A percentile compares a stretch with the other conserved stretches of the same genome.
phyloP scores from a whole-genome alignment of 192 early-diverging fungal genomes.

The Coemansia sp. region DNA sequence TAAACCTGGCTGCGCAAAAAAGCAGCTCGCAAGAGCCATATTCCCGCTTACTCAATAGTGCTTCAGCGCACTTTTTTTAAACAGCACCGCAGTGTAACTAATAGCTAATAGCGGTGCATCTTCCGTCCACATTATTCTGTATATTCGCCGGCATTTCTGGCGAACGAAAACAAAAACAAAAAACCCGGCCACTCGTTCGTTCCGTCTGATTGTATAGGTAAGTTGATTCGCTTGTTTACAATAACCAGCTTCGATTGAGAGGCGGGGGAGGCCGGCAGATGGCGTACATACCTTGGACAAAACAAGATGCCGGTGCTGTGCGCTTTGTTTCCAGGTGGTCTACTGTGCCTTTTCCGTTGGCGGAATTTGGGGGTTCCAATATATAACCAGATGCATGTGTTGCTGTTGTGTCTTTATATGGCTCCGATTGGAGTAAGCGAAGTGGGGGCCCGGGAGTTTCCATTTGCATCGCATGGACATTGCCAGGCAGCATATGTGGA shows the following conservation, averaged over 20 bases:
- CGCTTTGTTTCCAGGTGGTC: neutral
- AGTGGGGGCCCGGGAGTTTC: neutral
- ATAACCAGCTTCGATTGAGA: neutral
- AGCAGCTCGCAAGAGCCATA: neutral
- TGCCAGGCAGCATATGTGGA: neutral
- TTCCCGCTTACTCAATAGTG: neutral
- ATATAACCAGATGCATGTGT: neutral
- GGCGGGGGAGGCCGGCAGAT: neutral
- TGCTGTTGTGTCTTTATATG: neutral
- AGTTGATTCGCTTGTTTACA: slow-evolving; percentile 1
- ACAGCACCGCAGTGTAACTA: no score
- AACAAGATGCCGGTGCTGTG: neutral
- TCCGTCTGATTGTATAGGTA: neutral
- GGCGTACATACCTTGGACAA: neutral
- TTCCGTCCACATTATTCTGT: neutral
- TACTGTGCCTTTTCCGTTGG: neutral
- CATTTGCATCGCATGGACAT: neutral
- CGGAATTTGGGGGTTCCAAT: neutral
- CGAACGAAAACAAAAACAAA: slow-evolving; percentile 1
- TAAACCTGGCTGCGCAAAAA: no score
- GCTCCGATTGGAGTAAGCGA: no score
- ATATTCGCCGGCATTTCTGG: neutral
- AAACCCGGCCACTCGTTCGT: neutral
- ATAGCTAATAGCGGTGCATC: neutral
- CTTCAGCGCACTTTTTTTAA: no score